These are phyloP conservation scores for Agaricus subrufescens DNA, from an alignment of 768 basidiomycete species.

Conservation along the genomic window DNA sequence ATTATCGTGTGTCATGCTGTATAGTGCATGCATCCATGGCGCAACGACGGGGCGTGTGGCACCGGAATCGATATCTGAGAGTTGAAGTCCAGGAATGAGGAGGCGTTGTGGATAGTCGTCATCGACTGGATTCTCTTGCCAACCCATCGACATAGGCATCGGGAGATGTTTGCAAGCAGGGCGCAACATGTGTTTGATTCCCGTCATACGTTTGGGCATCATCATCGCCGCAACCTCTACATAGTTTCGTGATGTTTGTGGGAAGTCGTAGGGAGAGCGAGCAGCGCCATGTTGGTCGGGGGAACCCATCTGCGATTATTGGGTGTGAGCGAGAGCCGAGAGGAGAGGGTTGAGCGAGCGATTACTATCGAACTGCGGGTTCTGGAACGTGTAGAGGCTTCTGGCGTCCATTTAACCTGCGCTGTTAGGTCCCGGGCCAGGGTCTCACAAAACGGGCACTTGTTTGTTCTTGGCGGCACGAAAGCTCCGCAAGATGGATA, in stretches of 20 bases:
- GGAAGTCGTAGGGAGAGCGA: too few relatives aligned
- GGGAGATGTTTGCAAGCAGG: background rate
- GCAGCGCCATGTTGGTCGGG: too few relatives aligned
- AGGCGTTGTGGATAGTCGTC: background rate
- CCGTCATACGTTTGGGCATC: background rate
- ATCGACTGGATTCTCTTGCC: background rate
- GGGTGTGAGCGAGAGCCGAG: too few relatives aligned
- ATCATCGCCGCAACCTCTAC: background rate
- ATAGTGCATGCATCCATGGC: slow-evolving; percentile 1
- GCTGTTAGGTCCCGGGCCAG: too few relatives aligned
- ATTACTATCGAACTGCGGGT: too few relatives aligned
- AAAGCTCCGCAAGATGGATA: too few relatives aligned
- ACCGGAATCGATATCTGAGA: background rate
- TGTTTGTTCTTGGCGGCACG: too few relatives aligned
- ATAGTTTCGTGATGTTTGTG: background rate
- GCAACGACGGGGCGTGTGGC: background rate
- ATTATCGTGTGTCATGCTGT: background rate
- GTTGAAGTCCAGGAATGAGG: background rate
- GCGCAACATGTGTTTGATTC: slow-evolving; percentile 5
- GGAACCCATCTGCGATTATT: too few relatives aligned
- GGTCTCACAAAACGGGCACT: too few relatives aligned
- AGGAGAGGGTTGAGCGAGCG: too few relatives aligned
- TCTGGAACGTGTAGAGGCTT: too few relatives aligned
- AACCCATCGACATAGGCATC: slow-evolving; percentile 1
- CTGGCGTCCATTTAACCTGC: too few relatives aligned